Percentiles rank a stretch among this genome's conserved stretches.
Conservation (phyloP, 805 yeast species). For the Schwanniomyces polymorphus region DNA sequence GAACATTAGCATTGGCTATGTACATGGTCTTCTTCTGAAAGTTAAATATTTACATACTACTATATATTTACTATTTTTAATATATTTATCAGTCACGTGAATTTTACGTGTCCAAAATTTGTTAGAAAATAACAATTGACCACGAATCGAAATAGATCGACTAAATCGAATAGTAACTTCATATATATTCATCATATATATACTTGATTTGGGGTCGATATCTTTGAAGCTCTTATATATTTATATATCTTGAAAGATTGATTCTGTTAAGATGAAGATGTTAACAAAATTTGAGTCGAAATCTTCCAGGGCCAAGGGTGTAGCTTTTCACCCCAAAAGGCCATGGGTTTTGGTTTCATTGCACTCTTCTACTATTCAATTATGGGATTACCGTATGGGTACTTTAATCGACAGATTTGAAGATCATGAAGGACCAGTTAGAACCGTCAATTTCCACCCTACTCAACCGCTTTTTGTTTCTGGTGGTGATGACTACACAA, state of each 20-base stretch:
- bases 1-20: slow-evolving; percentile 19
- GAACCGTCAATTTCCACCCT: slow-evolving; percentile 95
- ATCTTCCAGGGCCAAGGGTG: slow-evolving; percentile 96
- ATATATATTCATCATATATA: not conserved
- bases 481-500: slow-evolving; percentile 95
- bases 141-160: slow-evolving; percentile 1
- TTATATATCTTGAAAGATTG: slow-evolving; percentile 3
- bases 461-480: slow-evolving; percentile 96
- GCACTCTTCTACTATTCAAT: slow-evolving; percentile 96
- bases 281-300: slow-evolving; percentile 84
- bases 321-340: slow-evolving; percentile 93
- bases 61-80: not conserved
- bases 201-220: not conserved
- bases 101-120: slow-evolving; percentile 1
- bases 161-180: not conserved
- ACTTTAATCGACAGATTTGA: slow-evolving; percentile 93
- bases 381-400: slow-evolving; percentile 99
- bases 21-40: slow-evolving; percentile 1
- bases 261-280: slow-evolving; percentile 69
- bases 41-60: not conserved
- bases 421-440: slow-evolving; percentile 98
- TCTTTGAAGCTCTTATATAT: not conserved
- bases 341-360: slow-evolving; percentile 97
- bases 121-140: slow-evolving; percentile 1
- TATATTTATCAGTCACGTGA: slow-evolving; percentile 1